Conservation (phyloP, 1,284 basidiomycete species). For the Malassezia yamatoensis region DNA sequence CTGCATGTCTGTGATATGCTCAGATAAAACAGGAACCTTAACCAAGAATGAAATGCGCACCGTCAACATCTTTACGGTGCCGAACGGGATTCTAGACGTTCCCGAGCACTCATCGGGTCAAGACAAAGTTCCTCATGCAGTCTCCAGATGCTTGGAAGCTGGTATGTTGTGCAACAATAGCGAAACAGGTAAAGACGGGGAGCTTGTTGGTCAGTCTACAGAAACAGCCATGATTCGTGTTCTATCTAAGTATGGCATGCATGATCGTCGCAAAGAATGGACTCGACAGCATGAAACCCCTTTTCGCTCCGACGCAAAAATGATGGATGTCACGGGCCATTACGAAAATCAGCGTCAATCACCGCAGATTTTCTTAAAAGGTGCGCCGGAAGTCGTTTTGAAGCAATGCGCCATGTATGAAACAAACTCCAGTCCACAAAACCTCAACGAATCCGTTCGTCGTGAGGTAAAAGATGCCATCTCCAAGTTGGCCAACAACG, state of each 20-base stretch:
- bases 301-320: constrained; percentile 86
- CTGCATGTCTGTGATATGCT: constrained; percentile 87
- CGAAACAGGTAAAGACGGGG: constrained; percentile 61
- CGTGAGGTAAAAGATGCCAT: constrained; percentile 63
- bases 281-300: constrained; percentile 67
- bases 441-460: constrained; percentile 61
- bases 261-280: constrained; percentile 64
- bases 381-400: constrained; percentile 77
- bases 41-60: constrained; percentile 95
- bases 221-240: constrained; percentile 85
- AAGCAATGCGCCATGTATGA: constrained; percentile 77
- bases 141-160: constrained; percentile 63
- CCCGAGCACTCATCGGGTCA: constrained; percentile 33
- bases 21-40: constrained; percentile 93
- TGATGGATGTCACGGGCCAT: constrained; percentile 75
- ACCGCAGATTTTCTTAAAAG: constrained; percentile 63
- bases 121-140: constrained; percentile 37
- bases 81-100: constrained; percentile 62
- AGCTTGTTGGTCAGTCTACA: constrained; percentile 76
- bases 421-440: constrained; percentile 68
- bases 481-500: constrained; percentile 61
- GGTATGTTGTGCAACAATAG: constrained; percentile 55
- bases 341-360: constrained; percentile 25
- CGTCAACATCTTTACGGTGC: constrained; percentile 73
- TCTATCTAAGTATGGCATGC: constrained; percentile 60